These are phyloP conservation scores for Dendrobium chrysotoxum DNA, from an alignment of 106 monocot genomes.

Conservation along the genomic window DNA sequence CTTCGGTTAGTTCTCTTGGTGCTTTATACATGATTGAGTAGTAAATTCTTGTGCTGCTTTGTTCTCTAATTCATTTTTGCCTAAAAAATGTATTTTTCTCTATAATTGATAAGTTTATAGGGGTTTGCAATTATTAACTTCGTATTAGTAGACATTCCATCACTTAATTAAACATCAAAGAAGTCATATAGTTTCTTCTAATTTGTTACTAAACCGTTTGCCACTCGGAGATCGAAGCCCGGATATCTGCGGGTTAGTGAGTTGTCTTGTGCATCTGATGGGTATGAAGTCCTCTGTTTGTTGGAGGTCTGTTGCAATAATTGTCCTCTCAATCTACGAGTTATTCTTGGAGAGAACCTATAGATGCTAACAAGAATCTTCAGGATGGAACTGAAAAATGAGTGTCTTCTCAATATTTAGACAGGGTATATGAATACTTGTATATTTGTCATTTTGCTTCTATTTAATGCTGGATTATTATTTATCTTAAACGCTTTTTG, in stretches of 20 bases:
- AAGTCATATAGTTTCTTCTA: background rate
- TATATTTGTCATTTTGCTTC: background rate
- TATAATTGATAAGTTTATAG: background rate
- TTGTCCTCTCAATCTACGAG: background rate
- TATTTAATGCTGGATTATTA: background rate
- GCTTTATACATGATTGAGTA: background rate
- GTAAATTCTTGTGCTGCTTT: background rate
- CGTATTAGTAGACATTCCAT: background rate
- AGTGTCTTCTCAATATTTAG: no score
- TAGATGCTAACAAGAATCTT: background rate
- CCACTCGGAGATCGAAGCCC: background rate
- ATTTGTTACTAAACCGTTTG: background rate
- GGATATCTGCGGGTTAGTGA: background rate
- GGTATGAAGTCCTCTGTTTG: background rate
- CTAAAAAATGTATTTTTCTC: background rate
- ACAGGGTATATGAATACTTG: background rate
- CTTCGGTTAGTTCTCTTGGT: constrained; percentile 47
- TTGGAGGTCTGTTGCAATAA: background rate
- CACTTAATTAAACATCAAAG: background rate
- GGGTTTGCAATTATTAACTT: background rate
- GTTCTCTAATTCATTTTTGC: background rate
- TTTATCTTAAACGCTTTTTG: background rate
- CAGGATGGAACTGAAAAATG: background rate
- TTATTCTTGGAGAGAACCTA: background rate
- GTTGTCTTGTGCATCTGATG: background rate